A percentile compares a stretch with the other conserved stretches of the same genome.
These are phyloP conservation scores for Termitomyces sp. DNA, from an alignment of 768 basidiomycete species.

Conservation along the genomic window DNA sequence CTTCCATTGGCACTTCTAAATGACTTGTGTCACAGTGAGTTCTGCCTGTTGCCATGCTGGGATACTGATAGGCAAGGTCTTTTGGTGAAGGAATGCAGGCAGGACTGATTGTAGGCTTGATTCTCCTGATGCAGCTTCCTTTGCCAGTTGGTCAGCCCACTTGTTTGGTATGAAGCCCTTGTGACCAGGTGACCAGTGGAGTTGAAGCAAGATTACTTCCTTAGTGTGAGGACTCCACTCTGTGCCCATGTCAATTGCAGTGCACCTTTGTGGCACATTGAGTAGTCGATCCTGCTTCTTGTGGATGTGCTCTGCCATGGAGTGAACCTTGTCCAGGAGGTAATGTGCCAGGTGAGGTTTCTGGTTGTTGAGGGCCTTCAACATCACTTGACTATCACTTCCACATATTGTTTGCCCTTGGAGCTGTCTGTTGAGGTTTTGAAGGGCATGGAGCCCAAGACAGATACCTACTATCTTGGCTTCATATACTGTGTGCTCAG, in stretches of 20 bases:
- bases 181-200: slow-evolving; percentile 9
- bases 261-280: background rate
- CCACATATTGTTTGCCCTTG: no score
- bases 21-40: background rate
- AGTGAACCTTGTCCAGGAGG: no score
- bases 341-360: background rate
- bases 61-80: slow-evolving; percentile 13
- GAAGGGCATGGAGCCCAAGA: no score
- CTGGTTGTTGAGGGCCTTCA: background rate
- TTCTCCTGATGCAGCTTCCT: slow-evolving; percentile 1
- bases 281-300: background rate
- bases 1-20: slow-evolving; percentile 11
- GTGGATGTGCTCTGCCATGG: no score
- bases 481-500: slow-evolving; percentile 10
- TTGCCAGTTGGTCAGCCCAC: background rate
- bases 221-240: background rate
- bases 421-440: no score
- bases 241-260: no score
- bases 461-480: slow-evolving; percentile 1
- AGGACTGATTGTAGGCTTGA: background rate
- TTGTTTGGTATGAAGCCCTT: slow-evolving; percentile 5
- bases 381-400: no score
- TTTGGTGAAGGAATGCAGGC: background rate
- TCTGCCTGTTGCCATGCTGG: slow-evolving; percentile 7
- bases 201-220: background rate